phyloP scores from a whole-genome alignment of 2,329 filamentous ascomycete genomes.

The Ceratocystiopsis minuta region DNA sequence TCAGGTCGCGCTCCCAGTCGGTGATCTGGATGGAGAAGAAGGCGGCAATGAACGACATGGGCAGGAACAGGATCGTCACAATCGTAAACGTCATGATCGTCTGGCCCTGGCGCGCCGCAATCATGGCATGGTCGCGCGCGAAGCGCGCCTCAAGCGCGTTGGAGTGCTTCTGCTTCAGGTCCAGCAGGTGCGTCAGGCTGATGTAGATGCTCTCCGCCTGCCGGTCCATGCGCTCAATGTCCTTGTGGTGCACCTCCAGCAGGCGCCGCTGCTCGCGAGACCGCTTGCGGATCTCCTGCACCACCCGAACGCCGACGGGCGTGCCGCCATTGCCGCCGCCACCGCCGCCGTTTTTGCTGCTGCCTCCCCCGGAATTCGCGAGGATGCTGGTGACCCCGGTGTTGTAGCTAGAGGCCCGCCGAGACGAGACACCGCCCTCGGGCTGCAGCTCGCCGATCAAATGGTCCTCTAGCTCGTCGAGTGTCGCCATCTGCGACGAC shows the following conservation, averaged over 20 bases:
- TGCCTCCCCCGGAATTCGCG: too few species aligned
- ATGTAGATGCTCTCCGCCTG: conserved; percentile 42
- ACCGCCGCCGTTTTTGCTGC: neutral
- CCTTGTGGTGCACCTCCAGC: conserved; percentile 38
- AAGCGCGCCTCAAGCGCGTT: conserved; percentile 49
- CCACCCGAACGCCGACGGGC: conserved; percentile 1
- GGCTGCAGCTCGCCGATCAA: conserved; percentile 17
- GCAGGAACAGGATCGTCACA: conserved; percentile 26
- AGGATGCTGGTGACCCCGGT: too few species aligned
- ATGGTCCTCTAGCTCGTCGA: conserved; percentile 23
- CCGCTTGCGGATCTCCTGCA: conserved; percentile 29
- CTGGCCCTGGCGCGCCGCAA: conserved; percentile 32
- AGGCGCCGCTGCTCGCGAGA: conserved; percentile 38
- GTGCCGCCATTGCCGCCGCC: neutral
- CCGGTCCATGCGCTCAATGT: conserved; percentile 45
- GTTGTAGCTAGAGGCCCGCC: neutral
- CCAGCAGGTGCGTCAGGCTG: conserved; percentile 42
- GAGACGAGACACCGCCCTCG: neutral
- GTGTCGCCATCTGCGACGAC: conserved; percentile 4
- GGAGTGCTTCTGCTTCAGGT: conserved; percentile 52
- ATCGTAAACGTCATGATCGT: conserved; percentile 27
- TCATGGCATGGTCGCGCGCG: conserved; percentile 40
- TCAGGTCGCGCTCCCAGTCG: conserved; percentile 24
- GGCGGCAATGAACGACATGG: conserved; percentile 24
- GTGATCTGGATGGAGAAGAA: conserved; percentile 25